Base-by-base conservation (phyloP, 495 filamentous ascomycete genomes). In the Hypoxylon crocopeplum region DNA sequence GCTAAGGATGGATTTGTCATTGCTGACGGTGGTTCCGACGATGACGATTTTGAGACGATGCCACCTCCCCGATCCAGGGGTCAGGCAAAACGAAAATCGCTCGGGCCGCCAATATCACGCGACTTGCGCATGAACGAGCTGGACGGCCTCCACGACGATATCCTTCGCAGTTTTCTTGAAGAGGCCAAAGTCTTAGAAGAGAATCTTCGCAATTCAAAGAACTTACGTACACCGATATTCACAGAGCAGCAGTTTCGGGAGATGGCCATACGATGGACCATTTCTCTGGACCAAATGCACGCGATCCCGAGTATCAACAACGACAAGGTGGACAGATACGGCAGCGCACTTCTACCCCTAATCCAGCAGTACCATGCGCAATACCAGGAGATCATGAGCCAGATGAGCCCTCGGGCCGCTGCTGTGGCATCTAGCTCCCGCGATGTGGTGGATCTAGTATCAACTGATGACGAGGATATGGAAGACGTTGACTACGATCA, bases 241-340 rank as follows among this genome's bases (percentile, higher is more conserved):
- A 86, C 87, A 0, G 91, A 97, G 64, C 80, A 79, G 21, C 77
- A 90, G 1, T 76, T 95, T 45, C 86, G 92, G 20, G 86, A 91
- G 64, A 96, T 98, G 88, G 91, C 84, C 4, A 88, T 96, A 33
- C 64, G 75, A 22, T 92, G 93, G 58, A 87, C 82, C 63, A 75
- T 82, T 72, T 79, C 76, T 24, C 32, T 77, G 32, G 75, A 74
- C 2, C 77, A 87, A 52, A 85, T 98, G 81, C 74, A 74, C 29
- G 64, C 71, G 3, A 90, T 97, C 50, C 82, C 80, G 0, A 84
- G 83, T 10, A 88, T 96, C 48, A 85, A 91, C 44, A 59, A 70
- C 7, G 85, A 90, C 16, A 90, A 86, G 68, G 89, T 94, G 17
- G 66, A 81, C 5, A 75, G 75, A n/a, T 89, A 89, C 66, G 92